phyloP scores from a whole-genome alignment of 495 filamentous ascomycete genomes.

The Aspergillus sparsus region DNA sequence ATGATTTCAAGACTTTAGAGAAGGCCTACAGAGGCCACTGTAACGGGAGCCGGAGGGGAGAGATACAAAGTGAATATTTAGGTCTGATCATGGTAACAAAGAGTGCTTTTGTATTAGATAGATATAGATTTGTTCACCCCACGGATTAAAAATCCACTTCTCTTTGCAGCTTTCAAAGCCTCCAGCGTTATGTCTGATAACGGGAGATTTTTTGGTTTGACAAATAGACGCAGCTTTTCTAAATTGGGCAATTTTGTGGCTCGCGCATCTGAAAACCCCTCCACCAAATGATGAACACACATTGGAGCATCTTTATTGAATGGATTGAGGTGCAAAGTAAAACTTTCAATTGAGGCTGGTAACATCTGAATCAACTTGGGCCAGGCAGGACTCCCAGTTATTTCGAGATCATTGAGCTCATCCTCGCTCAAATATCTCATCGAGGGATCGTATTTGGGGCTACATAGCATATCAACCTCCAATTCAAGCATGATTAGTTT shows the following conservation, averaged over 20 bases:
- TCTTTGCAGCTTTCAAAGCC: slow-evolving; percentile 13
- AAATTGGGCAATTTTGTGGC: slow-evolving; percentile 9
- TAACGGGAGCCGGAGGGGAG: too few relatives aligned
- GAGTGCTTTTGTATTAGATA: background rate
- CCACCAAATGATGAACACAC: slow-evolving; percentile 8
- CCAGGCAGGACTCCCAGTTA: slow-evolving; percentile 1
- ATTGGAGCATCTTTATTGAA: background rate
- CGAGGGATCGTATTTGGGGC: slow-evolving; percentile 7
- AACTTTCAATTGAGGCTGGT: slow-evolving; percentile 9
- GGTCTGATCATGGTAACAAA: background rate
- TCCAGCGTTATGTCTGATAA: slow-evolving; percentile 1
- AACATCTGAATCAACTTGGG: slow-evolving; percentile 11
- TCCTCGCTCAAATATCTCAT: slow-evolving; percentile 6
- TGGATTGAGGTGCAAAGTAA: background rate
- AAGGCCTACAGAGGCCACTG: too few relatives aligned
- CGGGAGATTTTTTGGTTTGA: background rate
- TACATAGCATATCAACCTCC: slow-evolving; percentile 11
- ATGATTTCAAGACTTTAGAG: too few relatives aligned
- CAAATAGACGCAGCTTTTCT: slow-evolving; percentile 5
- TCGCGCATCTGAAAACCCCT: slow-evolving; percentile 1
- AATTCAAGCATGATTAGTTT: slow-evolving; percentile 10
- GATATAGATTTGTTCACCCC: background rate
- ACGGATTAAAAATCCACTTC: slow-evolving; percentile 8
- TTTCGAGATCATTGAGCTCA: background rate
- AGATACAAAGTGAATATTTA: too few relatives aligned